phyloP scores from a whole-genome alignment of 2,329 filamentous ascomycete genomes.

The Arthroderma uncinatum region DNA sequence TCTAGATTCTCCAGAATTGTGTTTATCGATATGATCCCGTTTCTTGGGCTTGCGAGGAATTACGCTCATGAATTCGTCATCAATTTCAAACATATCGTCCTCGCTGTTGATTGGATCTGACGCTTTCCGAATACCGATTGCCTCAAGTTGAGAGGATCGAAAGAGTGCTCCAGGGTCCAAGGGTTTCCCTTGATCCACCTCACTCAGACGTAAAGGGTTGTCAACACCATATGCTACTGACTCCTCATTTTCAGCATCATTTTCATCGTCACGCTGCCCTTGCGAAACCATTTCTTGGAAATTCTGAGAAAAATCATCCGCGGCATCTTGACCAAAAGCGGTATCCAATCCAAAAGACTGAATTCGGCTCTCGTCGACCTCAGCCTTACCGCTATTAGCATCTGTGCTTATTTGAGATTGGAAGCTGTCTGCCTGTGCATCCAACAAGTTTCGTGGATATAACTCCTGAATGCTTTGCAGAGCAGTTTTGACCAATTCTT shows the following conservation, averaged over 20 bases:
- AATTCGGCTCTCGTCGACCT: constrained; percentile 55
- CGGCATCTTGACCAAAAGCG: constrained; percentile 25
- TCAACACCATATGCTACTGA: too few relatives aligned
- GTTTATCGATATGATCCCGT: neutral
- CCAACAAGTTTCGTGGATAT: constrained; percentile 59
- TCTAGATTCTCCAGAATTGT: neutral
- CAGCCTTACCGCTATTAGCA: constrained; percentile 24
- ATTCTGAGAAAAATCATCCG: constrained; percentile 3
- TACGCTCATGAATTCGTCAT: constrained; percentile 22
- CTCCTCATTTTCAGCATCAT: neutral
- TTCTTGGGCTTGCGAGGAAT: constrained; percentile 10
- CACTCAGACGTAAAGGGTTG: neutral
- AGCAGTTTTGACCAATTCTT: constrained; percentile 57
- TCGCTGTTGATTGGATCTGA: constrained; percentile 18
- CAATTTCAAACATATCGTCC: constrained; percentile 27
- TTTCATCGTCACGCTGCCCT: neutral
- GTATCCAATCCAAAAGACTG: constrained; percentile 36
- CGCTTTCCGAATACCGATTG: constrained; percentile 21
- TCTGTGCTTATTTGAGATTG: neutral
- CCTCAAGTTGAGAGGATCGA: constrained; percentile 17
- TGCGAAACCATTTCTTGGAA: neutral
- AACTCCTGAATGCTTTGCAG: constrained; percentile 80
- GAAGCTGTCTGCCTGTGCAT: constrained; percentile 33
- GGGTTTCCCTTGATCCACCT: neutral
- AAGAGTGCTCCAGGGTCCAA: neutral